phyloP scores from a whole-genome alignment of 805 yeast genomes.

The Yarrowia bubula region DNA sequence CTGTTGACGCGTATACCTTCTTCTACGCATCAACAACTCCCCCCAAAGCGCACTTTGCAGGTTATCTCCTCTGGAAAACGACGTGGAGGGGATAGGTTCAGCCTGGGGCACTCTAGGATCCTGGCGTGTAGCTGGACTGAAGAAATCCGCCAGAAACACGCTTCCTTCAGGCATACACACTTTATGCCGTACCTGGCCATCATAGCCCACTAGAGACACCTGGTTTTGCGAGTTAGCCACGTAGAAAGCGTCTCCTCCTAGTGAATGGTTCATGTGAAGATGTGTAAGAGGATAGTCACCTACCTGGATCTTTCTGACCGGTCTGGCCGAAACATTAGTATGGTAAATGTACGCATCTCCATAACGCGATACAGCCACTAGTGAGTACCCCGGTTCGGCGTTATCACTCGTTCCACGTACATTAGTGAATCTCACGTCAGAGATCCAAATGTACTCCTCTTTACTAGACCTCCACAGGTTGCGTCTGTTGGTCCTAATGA shows the following conservation, averaged over 20 bases:
- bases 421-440: constrained; percentile 7
- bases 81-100: constrained; percentile 1
- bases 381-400: neutral
- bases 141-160: constrained; percentile 13
- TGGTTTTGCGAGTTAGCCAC: constrained; percentile 26
- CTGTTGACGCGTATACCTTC: neutral
- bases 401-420: neutral
- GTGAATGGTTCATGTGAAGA: constrained; percentile 12
- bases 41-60: neutral
- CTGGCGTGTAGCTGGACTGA: constrained; percentile 16
- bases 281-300: constrained; percentile 21
- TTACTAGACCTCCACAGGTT: constrained; percentile 8
- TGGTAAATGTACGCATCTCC: constrained; percentile 24
- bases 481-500: neutral
- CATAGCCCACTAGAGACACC: constrained; percentile 1
- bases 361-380: constrained; percentile 6
- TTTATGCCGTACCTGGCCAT: constrained; percentile 12
- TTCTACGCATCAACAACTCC: neutral
- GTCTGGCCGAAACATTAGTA: constrained; percentile 2
- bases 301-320: constrained; percentile 11
- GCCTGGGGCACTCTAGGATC: neutral
- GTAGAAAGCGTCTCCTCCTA: constrained; percentile 19
- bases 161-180: constrained; percentile 19
- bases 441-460: constrained; percentile 22
- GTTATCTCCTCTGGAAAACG: neutral